Percentiles rank a stretch among this genome's conserved stretches.
Conservation (phyloP, 441 rosid genomes). For the Raphanus hybrid region DNA sequence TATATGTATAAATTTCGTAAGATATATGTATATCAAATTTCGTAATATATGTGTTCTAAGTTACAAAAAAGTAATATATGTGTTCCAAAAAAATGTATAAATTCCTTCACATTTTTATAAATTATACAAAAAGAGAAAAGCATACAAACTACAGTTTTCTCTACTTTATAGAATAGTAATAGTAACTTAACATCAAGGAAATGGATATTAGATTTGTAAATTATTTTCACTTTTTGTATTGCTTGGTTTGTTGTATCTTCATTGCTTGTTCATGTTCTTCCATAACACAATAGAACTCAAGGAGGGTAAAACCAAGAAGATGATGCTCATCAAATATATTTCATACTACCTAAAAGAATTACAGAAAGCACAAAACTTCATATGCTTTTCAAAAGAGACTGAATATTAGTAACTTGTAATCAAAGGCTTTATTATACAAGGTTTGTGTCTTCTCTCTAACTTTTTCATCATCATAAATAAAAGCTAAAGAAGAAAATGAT, state of each 20-base stretch:
- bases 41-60: too few relatives aligned
- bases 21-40: too few relatives aligned
- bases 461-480: slow-evolving; percentile 30
- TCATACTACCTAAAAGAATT: not conserved
- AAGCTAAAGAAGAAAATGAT: slow-evolving; percentile 17
- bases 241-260: slow-evolving; percentile 4
- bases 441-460: slow-evolving; percentile 24
- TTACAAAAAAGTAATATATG: too few relatives aligned
- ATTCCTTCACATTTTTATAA: too few relatives aligned
- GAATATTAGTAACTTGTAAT: not conserved
- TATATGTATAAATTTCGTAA: too few relatives aligned
- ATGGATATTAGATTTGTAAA: not conserved
- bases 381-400: not conserved
- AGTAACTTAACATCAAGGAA: slow-evolving; percentile 8
- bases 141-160: not conserved
- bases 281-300: not conserved
- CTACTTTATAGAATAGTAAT: not conserved
- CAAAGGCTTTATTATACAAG: slow-evolving; percentile 25
- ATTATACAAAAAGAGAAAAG: not conserved
- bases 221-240: not conserved
- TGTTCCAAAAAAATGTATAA: too few relatives aligned
- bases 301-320: not conserved
- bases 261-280: not conserved
- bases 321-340: not conserved
- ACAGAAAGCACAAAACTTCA: not conserved